Evolutionary conservation across 2,329 filamentous ascomycete genomes (phyloP), one percentile per base, ranked within the genome.

Genomic region (Aschersonia sp.): DNA sequence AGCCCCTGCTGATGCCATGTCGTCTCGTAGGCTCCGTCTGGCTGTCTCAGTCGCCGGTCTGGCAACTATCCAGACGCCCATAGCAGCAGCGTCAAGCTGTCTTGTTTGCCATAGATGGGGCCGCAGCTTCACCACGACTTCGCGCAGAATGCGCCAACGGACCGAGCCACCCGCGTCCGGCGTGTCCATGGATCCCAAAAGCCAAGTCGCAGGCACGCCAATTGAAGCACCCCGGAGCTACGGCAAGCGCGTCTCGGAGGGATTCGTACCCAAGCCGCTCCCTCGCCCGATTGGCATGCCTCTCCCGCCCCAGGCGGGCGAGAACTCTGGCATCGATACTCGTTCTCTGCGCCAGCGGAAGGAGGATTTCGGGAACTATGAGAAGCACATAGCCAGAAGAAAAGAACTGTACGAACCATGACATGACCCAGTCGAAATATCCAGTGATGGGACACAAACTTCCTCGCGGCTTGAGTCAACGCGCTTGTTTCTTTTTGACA

Each of bases 321-420:
- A 97, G 62, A 95, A 97, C 66, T 83, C 80, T 2, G 88, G 88
- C 47, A 63, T 84, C 51, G 86, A 94, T 57, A 59, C 55, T 14
- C 79, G 89, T 41, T 73, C 80, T 1, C 62, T 84, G 52, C 70
- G 71, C 51, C 73, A 95, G 65, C 77, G 79, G 45, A 75, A 81
- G 41, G 79, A 86, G 53, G 88, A 95, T 60, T 87, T 94, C 60
- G 79, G 86, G 53, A 73, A 92, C 65, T 89, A 86, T 59, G 83
- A 92, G 49, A 89, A 87, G 63, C 89, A 97, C 61, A 66, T 95
- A 6, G 72, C 77, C 53, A 77, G 81, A 54, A 78, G 90, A 53
- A 76, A 85, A 55, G 73, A 87, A 60, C 71, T 97, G 84, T 88
- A 73, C n/a, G 45, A 22, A 22, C 22, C 8, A n/a, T 14, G 6